Conservation (phyloP, 331 rosid species). For the Pyracantha coccinea region DNA sequence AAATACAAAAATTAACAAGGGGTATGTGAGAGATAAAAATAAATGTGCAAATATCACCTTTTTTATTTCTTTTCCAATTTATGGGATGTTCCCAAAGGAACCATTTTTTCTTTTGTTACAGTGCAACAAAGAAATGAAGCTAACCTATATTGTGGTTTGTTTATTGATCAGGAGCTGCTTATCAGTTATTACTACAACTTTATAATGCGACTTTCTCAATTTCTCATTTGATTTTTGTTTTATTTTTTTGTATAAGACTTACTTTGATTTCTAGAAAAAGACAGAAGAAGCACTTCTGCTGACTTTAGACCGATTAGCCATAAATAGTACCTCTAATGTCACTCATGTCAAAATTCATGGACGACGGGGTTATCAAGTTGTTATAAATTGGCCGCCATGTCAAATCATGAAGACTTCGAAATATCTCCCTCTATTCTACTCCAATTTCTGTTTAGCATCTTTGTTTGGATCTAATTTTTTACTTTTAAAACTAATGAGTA, state of each 20-base stretch:
- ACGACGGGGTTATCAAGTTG: not conserved
- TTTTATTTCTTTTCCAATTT: not conserved
- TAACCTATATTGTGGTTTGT: not conserved
- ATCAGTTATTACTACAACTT: no score
- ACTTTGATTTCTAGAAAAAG: not conserved
- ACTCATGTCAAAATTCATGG: not conserved
- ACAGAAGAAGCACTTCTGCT: not conserved
- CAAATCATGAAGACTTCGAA: not conserved
- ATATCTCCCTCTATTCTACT: not conserved
- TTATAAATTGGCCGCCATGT: not conserved
- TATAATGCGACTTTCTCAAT: no score
- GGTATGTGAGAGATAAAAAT: no score
- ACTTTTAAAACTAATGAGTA: no score
- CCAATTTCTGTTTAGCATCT: not conserved
- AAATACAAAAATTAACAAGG: no score
- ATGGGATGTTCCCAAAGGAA: not conserved
- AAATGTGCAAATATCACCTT: rapidly evolving
- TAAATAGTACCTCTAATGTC: no score
- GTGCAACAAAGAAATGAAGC: not conserved
- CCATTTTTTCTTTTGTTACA: not conserved
- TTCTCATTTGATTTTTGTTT: not conserved
- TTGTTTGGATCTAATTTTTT: no score
- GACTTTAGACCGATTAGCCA: not conserved
- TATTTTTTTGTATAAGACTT: no score
- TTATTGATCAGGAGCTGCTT: no score